Evolutionary conservation across 2,329 filamentous ascomycete species (phyloP).

Genomic region (Colletotrichum sp.): DNA sequence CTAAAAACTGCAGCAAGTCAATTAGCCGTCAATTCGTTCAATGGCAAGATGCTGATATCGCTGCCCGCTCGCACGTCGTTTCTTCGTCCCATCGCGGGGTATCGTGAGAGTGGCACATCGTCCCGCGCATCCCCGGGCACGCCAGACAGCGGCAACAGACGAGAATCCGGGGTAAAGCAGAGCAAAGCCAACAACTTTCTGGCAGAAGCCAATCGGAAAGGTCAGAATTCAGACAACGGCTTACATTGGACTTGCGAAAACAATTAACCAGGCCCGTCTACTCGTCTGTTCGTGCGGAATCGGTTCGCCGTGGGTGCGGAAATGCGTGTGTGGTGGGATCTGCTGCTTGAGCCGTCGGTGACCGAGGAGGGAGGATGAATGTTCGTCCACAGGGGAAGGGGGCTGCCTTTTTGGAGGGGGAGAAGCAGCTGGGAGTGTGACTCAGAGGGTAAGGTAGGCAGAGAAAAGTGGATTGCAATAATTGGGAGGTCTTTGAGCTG

Average conservation of each 20-base stretch:
- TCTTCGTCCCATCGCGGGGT: not conserved
- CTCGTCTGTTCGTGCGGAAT: not conserved
- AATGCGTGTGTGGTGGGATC: conserved; percentile 11
- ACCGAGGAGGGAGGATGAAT: conserved; percentile 21
- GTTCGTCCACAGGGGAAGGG: conserved; percentile 22
- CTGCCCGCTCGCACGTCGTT: not conserved
- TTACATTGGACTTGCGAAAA: not conserved
- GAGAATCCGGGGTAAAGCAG: not conserved
- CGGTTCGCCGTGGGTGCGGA: conserved; percentile 11
- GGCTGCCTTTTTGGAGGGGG: not conserved
- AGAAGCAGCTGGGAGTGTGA: not conserved
- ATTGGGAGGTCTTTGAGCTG: not conserved
- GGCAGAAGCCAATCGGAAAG: not conserved
- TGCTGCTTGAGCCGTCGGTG: conserved; percentile 23
- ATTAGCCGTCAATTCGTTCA: not conserved
- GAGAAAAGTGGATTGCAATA: not conserved
- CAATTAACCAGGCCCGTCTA: not conserved
- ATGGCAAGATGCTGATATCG: not conserved
- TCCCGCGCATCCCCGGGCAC: not conserved
- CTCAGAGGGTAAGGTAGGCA: not conserved
- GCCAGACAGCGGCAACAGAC: not conserved
- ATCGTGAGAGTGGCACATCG: not conserved
- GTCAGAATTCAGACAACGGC: not conserved
- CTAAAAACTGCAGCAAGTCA: not conserved
- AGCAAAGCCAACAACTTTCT: not conserved